These are phyloP conservation scores for Vitis hybrid DNA, from an alignment of 177 flowering plant species.

Conservation along the genomic window DNA sequence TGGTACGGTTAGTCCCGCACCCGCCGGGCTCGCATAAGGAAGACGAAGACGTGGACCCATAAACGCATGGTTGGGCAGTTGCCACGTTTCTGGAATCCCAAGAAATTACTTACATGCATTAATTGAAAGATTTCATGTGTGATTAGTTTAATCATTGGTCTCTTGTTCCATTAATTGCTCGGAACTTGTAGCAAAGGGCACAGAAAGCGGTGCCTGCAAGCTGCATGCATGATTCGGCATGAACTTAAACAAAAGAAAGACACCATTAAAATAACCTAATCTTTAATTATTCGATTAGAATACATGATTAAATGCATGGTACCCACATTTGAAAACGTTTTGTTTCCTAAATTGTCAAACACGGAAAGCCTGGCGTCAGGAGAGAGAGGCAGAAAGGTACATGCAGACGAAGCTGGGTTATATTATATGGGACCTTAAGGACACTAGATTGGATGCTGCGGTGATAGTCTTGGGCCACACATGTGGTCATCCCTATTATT, in stretches of 20 bases:
- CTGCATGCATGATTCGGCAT: neutral
- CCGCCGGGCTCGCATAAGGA: too few relatives aligned
- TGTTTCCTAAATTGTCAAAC: constrained; percentile 1
- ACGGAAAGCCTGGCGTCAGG: neutral
- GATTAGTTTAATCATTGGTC: constrained; percentile 14
- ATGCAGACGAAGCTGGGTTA: neutral
- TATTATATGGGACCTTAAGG: too few relatives aligned
- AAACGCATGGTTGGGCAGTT: constrained; percentile 14
- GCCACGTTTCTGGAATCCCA: constrained; percentile 18
- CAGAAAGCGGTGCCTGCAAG: neutral
- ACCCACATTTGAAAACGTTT: neutral
- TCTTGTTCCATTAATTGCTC: constrained; percentile 1
- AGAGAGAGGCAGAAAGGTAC: neutral
- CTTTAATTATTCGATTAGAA: neutral
- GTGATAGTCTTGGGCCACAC: too few relatives aligned
- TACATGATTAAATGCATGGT: neutral
- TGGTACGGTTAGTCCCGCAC: too few relatives aligned
- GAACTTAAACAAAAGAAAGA: neutral
- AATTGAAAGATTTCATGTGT: neutral
- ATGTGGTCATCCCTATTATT: too few relatives aligned
- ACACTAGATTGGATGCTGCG: too few relatives aligned
- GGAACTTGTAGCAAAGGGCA: constrained; percentile 8
- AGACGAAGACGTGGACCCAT: neutral
- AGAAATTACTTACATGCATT: neutral
- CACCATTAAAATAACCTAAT: neutral